phyloP scores from a whole-genome alignment of 2,329 filamentous ascomycete species.

The Ophiostoma australiae region DNA sequence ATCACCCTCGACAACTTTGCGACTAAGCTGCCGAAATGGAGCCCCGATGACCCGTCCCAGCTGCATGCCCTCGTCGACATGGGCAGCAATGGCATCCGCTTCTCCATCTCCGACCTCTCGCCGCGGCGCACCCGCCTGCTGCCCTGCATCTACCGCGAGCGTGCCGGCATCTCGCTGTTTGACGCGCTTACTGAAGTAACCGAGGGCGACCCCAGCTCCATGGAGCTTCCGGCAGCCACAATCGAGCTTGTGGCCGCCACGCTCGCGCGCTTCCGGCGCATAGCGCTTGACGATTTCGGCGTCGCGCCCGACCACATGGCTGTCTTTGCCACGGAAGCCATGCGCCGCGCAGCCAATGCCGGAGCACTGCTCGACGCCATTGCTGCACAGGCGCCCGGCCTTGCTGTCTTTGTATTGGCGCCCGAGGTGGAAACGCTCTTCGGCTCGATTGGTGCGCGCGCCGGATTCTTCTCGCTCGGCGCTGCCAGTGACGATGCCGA shows the following conservation, averaged over 20 bases:
- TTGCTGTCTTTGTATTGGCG: conserved; percentile 66
- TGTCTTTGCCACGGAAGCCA: conserved; percentile 84
- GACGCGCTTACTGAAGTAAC: conserved; percentile 58
- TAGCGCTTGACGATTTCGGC: conserved; percentile 61
- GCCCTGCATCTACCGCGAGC: conserved; percentile 70
- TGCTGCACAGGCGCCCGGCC: conserved; percentile 53
- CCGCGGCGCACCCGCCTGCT: conserved; percentile 67
- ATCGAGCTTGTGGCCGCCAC: conserved; percentile 63
- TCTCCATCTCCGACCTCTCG: conserved; percentile 79
- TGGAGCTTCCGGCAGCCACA: conserved; percentile 48
- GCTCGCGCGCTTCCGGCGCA: conserved; percentile 64
- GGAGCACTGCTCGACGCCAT: conserved; percentile 63
- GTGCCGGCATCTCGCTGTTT: conserved; percentile 78
- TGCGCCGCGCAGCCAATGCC: conserved; percentile 72
- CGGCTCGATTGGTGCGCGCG: conserved; percentile 77
- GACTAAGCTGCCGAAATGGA: conserved; percentile 47
- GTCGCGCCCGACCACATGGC: conserved; percentile 62
- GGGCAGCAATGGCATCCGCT: conserved; percentile 85
- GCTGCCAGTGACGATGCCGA: neutral
- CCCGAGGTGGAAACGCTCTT: conserved; percentile 78
- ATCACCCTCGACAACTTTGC: conserved; percentile 50
- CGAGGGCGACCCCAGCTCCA: conserved; percentile 18
- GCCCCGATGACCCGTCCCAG: conserved; percentile 43
- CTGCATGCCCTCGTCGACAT: conserved; percentile 56
- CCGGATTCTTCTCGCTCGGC: conserved; percentile 58